A percentile compares a stretch with the other conserved stretches of the same genome.
Conservation (phyloP, 208 protist genomes). For the Borovskyia barvae region DNA sequence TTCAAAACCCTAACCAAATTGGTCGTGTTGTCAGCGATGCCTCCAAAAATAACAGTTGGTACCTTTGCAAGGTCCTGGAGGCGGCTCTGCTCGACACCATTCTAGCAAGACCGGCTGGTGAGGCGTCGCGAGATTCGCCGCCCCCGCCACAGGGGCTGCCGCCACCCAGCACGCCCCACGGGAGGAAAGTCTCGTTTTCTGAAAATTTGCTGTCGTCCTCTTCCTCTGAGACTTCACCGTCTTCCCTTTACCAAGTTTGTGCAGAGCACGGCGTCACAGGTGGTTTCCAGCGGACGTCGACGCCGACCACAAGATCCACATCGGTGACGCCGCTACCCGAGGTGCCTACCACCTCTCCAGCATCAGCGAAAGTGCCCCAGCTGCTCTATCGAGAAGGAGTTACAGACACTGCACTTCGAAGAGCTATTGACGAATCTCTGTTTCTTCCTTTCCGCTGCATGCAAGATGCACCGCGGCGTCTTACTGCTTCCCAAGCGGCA, state of each 20-base stretch:
- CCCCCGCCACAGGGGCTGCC: neutral
- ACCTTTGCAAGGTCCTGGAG: slow-evolving; percentile 57
- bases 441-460: slow-evolving; percentile 52
- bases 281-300: neutral
- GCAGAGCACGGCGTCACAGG: neutral
- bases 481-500: slow-evolving; percentile 16
- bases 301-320: neutral
- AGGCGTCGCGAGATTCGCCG: neutral
- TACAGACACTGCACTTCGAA: slow-evolving; percentile 47
- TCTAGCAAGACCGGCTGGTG: neutral
- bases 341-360: neutral
- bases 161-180: neutral
- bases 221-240: neutral
- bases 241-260: neutral
- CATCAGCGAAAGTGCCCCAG: slow-evolving; percentile 2
- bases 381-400: slow-evolving; percentile 34
- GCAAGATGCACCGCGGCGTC: slow-evolving; percentile 40
- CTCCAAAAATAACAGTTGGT: slow-evolving; percentile 61
- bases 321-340: neutral
- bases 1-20: slow-evolving; percentile 86
- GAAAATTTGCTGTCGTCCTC: neutral
- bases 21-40: slow-evolving; percentile 60
- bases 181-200: neutral
- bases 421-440: slow-evolving; percentile 70
- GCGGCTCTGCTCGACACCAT: slow-evolving; percentile 55